A percentile compares a stretch with the other conserved stretches of the same genome.
Conservation (phyloP, 768 basidiomycete species). For the Daedalea quercina region DNA sequence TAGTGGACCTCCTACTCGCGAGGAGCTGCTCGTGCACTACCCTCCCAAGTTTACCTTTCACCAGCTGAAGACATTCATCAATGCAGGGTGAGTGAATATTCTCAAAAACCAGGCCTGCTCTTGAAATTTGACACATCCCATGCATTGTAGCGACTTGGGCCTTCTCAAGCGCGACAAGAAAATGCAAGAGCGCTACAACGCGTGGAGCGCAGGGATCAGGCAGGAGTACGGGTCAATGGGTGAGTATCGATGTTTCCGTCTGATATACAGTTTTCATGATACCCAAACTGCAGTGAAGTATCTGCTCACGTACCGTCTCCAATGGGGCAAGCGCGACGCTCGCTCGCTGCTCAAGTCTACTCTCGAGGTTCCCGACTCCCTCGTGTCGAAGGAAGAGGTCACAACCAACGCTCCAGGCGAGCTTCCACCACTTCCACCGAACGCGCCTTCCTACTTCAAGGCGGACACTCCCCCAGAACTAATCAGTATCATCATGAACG, state of each 20-base stretch:
- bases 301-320: slow-evolving; percentile 59
- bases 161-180: slow-evolving; percentile 66
- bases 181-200: slow-evolving; percentile 62
- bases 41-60: slow-evolving; percentile 72
- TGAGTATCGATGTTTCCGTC: too few relatives aligned
- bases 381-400: not conserved
- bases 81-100: slow-evolving; percentile 63
- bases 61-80: slow-evolving; percentile 71
- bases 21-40: slow-evolving; percentile 62
- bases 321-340: slow-evolving; percentile 69
- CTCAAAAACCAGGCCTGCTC: too few relatives aligned
- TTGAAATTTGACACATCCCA: too few relatives aligned
- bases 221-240: slow-evolving; percentile 60
- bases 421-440: slow-evolving; percentile 25
- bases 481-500: slow-evolving; percentile 71
- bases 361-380: slow-evolving; percentile 27
- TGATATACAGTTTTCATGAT: too few relatives aligned
- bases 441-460: slow-evolving; percentile 56
- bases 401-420: not conserved
- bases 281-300: slow-evolving; percentile 67
- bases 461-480: slow-evolving; percentile 50
- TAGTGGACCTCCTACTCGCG: slow-evolving; percentile 57
- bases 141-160: slow-evolving; percentile 78
- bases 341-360: slow-evolving; percentile 53
- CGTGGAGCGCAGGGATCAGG: slow-evolving; percentile 50